Evolutionary conservation across 495 filamentous ascomycete species (phyloP), one percentile per base, ranked within the genome.

Genomic region (Penicillium bovifimosum): DNA sequence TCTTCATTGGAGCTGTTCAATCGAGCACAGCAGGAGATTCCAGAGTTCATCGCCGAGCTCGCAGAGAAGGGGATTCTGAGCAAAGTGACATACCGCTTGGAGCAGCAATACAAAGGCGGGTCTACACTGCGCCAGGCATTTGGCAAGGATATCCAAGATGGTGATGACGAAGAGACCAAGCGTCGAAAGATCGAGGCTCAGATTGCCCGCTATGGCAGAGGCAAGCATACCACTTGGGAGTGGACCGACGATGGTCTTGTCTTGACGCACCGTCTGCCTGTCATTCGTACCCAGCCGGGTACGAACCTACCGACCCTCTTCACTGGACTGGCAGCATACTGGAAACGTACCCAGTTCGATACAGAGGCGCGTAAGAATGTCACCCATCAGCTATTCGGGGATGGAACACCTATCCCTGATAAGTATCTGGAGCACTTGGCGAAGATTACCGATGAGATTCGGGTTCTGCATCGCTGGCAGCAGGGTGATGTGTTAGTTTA

Each of bases 61-160:
- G 68, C 73, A 1, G 66, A 73, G 50, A 80, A 76, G 43, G 75
- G 70, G 0, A 68, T 76, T 27, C 54, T 73, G 1, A 74, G 71
- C 36, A 48, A 55, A 46, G 72, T 80, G 16, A 72, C 65, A 0
- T 80, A 81, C 58, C 72, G 73, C 38, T 46, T 68, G 7, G 69
- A 75, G 2, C 64, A 63, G 41, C 74, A 75, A 42, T 76, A 74
- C 20, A 58, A 62, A 6, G 73, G 74, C 0, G 76, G 76, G 1
- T 76, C 77, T n/a, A 80, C 76, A 2, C 66, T 82, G 3, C 61
- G 62, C 13, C 71, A 80, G 51, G 77, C 77, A 5, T 80, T 79
- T 46, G 79, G 79, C 0, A 76, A 76, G 36, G 64, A 77, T 10
- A 69, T 80, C 17, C 53, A 60, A 1, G 76, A 78, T 28, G 62